Evolutionary conservation across 129 eudicot species (phyloP).

Genomic region (Lactuca sativa): DNA sequence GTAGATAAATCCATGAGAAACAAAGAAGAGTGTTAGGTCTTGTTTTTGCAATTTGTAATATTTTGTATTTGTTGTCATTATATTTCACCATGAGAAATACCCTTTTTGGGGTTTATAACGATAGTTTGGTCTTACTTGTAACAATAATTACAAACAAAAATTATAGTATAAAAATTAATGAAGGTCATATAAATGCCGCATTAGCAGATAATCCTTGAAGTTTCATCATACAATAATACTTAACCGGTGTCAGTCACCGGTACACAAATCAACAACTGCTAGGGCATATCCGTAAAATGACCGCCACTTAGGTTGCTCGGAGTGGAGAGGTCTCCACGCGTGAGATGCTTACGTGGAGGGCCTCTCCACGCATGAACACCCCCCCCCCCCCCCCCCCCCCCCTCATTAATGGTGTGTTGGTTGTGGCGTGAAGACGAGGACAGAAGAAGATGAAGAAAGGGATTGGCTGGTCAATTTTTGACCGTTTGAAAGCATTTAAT

Average conservation of each 20-base stretch:
- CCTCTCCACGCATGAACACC: no score
- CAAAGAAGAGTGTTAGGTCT: slow-evolving; percentile 26
- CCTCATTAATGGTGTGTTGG: no score
- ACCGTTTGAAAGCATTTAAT: no score
- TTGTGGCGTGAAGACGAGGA: no score
- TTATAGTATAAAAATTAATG: no score
- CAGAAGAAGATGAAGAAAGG: no score
- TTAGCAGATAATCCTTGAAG: slow-evolving; percentile 63
- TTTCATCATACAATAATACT: slow-evolving; percentile 80
- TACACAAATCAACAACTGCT: slow-evolving; percentile 82
- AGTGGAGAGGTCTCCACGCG: no score
- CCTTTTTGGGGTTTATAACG: background rate
- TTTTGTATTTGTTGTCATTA: background rate
- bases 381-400: no score
- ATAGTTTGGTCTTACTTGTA: background rate
- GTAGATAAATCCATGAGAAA: slow-evolving; percentile 57
- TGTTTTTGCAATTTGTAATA: background rate
- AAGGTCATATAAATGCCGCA: slow-evolving; percentile 4
- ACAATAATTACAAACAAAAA: background rate
- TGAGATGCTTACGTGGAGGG: no score
- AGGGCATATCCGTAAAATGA: slow-evolving; percentile 86
- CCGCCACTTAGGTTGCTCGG: slow-evolving; percentile 35
- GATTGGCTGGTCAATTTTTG: no score
- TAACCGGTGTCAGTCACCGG: slow-evolving; percentile 61
- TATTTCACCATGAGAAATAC: background rate